Conservation (phyloP, 2,329 filamentous ascomycete species). For the Plenodomus lindquistii region DNA sequence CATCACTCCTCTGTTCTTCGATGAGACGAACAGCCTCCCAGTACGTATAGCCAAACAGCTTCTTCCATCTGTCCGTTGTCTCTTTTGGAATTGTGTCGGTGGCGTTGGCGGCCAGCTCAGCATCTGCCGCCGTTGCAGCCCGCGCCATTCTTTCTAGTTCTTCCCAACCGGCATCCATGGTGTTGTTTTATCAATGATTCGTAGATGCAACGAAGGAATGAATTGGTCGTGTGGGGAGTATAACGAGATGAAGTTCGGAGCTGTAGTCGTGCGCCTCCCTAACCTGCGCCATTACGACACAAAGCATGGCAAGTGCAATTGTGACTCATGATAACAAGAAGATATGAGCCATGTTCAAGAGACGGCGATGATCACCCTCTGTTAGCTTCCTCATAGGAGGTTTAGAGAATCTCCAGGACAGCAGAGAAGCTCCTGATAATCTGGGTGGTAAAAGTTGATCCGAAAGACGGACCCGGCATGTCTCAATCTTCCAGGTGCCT, state of each 20-base stretch:
- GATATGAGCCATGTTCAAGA: too few relatives aligned
- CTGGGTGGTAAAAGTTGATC: too few relatives aligned
- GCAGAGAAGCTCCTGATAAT: too few relatives aligned
- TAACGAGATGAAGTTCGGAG: neutral
- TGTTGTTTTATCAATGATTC: neutral
- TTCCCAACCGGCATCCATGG: slow-evolving; percentile 12
- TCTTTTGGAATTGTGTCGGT: slow-evolving; percentile 2
- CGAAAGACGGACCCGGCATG: too few relatives aligned
- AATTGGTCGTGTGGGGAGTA: neutral
- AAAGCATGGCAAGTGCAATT: too few relatives aligned
- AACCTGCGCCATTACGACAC: too few relatives aligned
- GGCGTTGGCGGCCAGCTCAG: slow-evolving; percentile 16
- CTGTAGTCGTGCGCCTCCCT: too few relatives aligned
- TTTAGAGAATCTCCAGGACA: too few relatives aligned
- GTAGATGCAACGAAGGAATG: neutral
- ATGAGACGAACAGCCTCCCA: slow-evolving; percentile 40
- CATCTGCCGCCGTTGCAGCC: slow-evolving; percentile 12
- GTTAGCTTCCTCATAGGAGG: too few relatives aligned
- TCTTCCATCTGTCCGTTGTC: slow-evolving; percentile 40
- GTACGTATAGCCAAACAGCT: slow-evolving; percentile 37
- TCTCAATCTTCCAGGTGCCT: too few relatives aligned
- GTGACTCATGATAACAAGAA: too few relatives aligned
- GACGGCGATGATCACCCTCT: too few relatives aligned
- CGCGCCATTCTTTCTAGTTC: slow-evolving; percentile 24
- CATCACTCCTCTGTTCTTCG: slow-evolving; percentile 37